Base-by-base conservation (phyloP, 1,284 basidiomycete species). In the Ceratobasidium sp. region DNA sequence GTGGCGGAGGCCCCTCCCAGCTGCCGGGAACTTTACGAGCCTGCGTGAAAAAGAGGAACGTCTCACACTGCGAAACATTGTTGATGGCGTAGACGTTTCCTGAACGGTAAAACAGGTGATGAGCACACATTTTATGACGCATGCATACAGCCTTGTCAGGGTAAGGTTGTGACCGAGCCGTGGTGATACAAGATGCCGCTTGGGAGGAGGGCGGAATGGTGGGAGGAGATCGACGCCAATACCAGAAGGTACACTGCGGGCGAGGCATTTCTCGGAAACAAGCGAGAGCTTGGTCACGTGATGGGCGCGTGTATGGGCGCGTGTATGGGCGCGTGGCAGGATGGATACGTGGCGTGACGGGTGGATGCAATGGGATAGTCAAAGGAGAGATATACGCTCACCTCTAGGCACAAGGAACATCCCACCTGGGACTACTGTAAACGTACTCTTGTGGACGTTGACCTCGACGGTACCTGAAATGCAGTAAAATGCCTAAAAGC, bases 361-460 rank as follows among this genome's bases (percentile, higher is more conserved):
- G n/a, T n/a, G 20, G 50, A 12, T 23, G 33, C 23, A 70, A 23
- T 7, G 12, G 33, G 2, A 30, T 3, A 41, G 16, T 18, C 55
- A n/a, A 52, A 30, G 35, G 30, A 46, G 23, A 55, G 66, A 44
- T 41, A 23, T 35, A 44, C n/a, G 84, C 88, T 81, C 81, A 93
- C 96, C 95, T 87, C 95, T 89, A 1, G 97, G 97, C 33, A 98
- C 92, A 82, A 98, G 88, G 84, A 98, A 97, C 88, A 93, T 93
- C 5, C 92, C 96, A 14, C 95, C 95, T 0, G 93, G 90, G 7
- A 93, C 90, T 59, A 99, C 88, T 59, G 95, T 86, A 82, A 95
- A 93, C 70, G 88, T 90, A 5, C 92, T 93, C 52, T 93, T 88
- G 84, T 98, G 93, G 3, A 99, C 89, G 77, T 90, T 91, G 77